Base-by-base conservation (phyloP, 2,329 filamentous ascomycete species). In the Hypoxylon sp. region DNA sequence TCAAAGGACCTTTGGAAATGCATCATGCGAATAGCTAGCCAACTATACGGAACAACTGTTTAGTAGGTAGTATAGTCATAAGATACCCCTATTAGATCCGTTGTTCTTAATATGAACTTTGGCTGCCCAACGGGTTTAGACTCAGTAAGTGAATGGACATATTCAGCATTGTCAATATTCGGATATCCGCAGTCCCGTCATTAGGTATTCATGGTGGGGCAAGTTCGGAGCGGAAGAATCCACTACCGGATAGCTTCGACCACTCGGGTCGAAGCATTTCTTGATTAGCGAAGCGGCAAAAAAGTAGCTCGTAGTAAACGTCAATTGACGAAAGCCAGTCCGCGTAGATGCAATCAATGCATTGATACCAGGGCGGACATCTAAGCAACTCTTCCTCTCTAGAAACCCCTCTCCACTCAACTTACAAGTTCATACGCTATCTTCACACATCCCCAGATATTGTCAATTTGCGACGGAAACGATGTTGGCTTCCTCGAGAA, bases 401-500 rank as follows among this genome's bases (percentile, higher is more conserved):
- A 29, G n/a, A 39, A 22, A 58, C 47, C 62, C 42, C 63, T 71
- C 63, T 63, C 63, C 66, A 55, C 69, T 70, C 67, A 56, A 57
- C 50, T 14, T 42, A 58, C 19, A 33, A 46, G 5, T 55, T 50
- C 42, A 22, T 50, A 35, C 29, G n/a, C 39, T 31, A 65, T 52
- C 33, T 37, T 26, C 39, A 13, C 50, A 19, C 24, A 42, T 19
- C 33, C 39, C 29, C 13, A 29, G 13, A 59, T 22, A 44, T 29
- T 10, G 35, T 54, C 46, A 53, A 58, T 57, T 65, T 10, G 19
- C 50, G 19, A 39, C 53, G 46, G 26, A 59, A 53, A 75, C 70
- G 72, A 83, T 83, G 81, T 74, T 83, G 67, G 79, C 80, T 68
- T 79, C 78, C 65, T 80, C 81, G 59, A 78, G 81, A 79, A 79